These are phyloP conservation scores for Filobasidium floriforme DNA, from an alignment of 768 basidiomycete genomes.

Conservation along the genomic window DNA sequence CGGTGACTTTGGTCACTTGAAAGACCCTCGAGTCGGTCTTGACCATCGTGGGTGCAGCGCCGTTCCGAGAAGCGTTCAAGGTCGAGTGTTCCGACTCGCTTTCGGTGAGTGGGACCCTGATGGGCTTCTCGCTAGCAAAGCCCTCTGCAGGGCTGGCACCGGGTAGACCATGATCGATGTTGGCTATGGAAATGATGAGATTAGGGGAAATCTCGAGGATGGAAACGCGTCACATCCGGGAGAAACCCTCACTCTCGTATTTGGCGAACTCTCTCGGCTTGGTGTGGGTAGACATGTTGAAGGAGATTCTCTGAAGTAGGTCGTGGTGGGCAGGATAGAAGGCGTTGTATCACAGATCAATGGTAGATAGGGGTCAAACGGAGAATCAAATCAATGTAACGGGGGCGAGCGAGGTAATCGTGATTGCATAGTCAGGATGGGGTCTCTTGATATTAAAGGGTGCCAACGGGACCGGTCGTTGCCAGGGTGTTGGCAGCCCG, in stretches of 20 bases:
- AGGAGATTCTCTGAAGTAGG: background rate
- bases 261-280: background rate
- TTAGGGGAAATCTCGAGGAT: background rate
- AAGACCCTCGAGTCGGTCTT: constrained; percentile 9
- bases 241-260: background rate
- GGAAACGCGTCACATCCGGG: background rate
- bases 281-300: background rate
- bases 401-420: too few relatives aligned
- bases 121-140: constrained; percentile 17
- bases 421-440: too few relatives aligned
- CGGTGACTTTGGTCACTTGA: constrained; percentile 11
- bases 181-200: constrained; percentile 9
- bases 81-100: constrained; percentile 1
- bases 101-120: background rate
- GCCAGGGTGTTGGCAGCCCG: too few relatives aligned
- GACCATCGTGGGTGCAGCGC: constrained; percentile 8
- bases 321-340: too few relatives aligned
- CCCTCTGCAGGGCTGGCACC: constrained; percentile 14
- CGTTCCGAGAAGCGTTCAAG: background rate
- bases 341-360: too few relatives aligned
- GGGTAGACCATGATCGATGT: constrained; percentile 22
- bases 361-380: too few relatives aligned
- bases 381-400: too few relatives aligned
- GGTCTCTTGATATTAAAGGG: too few relatives aligned
- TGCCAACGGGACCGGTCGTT: too few relatives aligned